Evolutionary conservation across 163 green algal genomes (phyloP), one percentile per base, ranked within the genome.

Genomic region (Chloromonas sp.): DNA sequence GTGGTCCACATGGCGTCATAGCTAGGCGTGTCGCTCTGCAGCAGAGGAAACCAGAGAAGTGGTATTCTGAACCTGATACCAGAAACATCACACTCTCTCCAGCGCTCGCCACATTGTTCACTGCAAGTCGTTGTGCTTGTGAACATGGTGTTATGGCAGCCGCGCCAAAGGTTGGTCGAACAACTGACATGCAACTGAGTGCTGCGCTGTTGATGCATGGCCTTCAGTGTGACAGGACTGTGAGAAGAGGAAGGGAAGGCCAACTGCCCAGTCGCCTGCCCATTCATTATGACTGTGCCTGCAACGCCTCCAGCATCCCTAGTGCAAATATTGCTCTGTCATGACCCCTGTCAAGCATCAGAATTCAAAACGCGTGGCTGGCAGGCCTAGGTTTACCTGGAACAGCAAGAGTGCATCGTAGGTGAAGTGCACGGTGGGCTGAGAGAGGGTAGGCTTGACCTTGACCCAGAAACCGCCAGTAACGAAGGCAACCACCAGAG

Each of bases 391-490:
- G 1, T 83, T 84, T 60, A 92, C 91, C 91, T 92, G 86, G 57
- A 94, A 86, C 1, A 92, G 36, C 36, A 92, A 78, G 13, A 94
- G 36, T 0, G 85, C 89, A 79, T 92, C 89, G 0, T 89, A 60
- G 0, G 85, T 92, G 77, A 92, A 94, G 58, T 91, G 84, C 3
- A 94, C 91, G 3, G 81, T 87, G 5, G 89, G 71, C 84, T 94
- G 91, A 58, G 60, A 58, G 1, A 90, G 61, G 2, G 83, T 86
- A 13, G 84, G 84, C 5, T 86, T 89, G 0, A 92, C 14, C 57
- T 90, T 90, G n/a, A 71, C 58, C 91, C 91, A 94, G 70, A 91
- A 92, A 3, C 88, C 88, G 0, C 89, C 91, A 8, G 91, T 92
- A 0, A 87, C 89, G 78, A 87, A 92, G 1, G 89, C 87, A 0